A percentile compares a stretch with the other conserved stretches of the same genome.
phyloP scores from a whole-genome alignment of 805 yeast species.

The Candida silvicultrix region DNA sequence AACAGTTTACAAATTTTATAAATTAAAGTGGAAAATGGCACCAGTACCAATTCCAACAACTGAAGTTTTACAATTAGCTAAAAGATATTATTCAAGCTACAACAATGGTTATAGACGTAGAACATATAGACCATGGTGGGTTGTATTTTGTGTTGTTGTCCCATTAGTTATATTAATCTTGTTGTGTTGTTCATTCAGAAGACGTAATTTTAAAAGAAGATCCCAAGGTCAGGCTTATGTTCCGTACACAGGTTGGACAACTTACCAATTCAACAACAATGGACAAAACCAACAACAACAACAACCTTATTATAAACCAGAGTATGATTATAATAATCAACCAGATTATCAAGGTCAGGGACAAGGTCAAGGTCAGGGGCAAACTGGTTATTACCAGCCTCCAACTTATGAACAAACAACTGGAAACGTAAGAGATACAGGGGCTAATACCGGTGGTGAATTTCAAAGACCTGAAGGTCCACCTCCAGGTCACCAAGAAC shows the following conservation, averaged over 20 bases:
- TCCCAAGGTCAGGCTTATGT: neutral
- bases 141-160: conserved; percentile 1
- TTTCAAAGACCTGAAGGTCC: conserved; percentile 5
- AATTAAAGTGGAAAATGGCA: neutral
- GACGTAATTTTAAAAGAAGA: conserved; percentile 2
- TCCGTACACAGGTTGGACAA: conserved; percentile 1
- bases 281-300: neutral
- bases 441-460: neutral
- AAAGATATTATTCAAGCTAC: neutral
- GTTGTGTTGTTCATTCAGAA: neutral
- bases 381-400: neutral
- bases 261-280: conserved; percentile 1
- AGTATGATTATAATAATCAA: neutral
- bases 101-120: neutral
- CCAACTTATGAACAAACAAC: neutral
- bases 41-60: neutral
- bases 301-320: neutral
- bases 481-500: conserved; percentile 1
- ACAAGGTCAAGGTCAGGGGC: neutral
- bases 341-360: neutral
- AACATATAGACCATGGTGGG: conserved; percentile 2
- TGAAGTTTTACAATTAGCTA: neutral
- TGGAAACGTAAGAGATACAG: neutral
- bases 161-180: neutral
- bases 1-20: too few relatives aligned